Conservation (phyloP, 1,284 basidiomycete genomes). For the Albatrellus sp. region DNA sequence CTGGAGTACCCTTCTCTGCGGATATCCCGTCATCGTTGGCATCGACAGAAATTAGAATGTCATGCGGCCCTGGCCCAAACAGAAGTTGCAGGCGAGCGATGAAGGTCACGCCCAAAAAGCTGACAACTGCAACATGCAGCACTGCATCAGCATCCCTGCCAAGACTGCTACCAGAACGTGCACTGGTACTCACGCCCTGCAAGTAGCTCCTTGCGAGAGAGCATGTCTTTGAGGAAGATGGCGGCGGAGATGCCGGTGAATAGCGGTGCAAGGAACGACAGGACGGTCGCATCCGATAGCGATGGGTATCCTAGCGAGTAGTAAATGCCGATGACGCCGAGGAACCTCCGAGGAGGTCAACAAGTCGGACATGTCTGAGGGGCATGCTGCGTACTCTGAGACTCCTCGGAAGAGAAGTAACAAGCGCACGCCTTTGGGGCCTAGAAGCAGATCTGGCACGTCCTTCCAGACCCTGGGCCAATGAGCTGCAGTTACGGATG, state of each 20-base stretch:
- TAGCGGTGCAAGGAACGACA: slow-evolving; percentile 67
- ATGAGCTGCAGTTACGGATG: too few species aligned
- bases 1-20: slow-evolving; percentile 15
- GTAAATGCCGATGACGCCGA: slow-evolving; percentile 57
- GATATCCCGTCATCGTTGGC: slow-evolving; percentile 6
- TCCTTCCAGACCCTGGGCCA: slow-evolving; percentile 30
- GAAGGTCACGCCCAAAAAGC: slow-evolving; percentile 38
- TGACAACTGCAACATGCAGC: slow-evolving; percentile 22
- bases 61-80: slow-evolving; percentile 16
- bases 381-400: slow-evolving; percentile 34
- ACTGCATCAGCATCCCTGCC: background rate
- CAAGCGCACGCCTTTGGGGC: slow-evolving; percentile 53
- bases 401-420: slow-evolving; percentile 50
- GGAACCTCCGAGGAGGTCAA: slow-evolving; percentile 29
- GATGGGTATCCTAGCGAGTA: slow-evolving; percentile 47
- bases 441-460: slow-evolving; percentile 53
- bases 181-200: slow-evolving; percentile 46
- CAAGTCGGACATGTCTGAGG: background rate
- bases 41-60: slow-evolving; percentile 5
- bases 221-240: slow-evolving; percentile 54
- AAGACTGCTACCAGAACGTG: slow-evolving; percentile 16
- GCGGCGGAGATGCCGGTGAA: slow-evolving; percentile 59
- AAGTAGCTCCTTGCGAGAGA: slow-evolving; percentile 43
- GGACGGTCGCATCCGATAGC: slow-evolving; percentile 63
- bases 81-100: slow-evolving; percentile 29